A percentile compares a stretch with the other conserved stretches of the same genome.
phyloP scores from a whole-genome alignment of 768 basidiomycete species.

The Tulasnella sp. region DNA sequence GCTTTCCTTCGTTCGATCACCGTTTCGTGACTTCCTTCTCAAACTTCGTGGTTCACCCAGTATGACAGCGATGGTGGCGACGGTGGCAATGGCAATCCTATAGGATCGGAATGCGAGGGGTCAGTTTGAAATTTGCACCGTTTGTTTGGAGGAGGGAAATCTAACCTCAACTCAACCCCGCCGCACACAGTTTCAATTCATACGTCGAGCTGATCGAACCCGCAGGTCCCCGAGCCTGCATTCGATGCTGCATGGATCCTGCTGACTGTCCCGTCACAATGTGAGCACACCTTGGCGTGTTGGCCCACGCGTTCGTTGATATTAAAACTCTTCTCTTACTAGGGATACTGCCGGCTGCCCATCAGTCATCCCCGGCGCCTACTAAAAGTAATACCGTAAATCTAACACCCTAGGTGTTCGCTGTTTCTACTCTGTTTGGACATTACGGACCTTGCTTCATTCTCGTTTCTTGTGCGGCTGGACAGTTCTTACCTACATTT shows the following conservation, averaged over 20 bases:
- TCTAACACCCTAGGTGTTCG: neutral
- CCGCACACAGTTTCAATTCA: neutral
- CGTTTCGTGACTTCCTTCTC: neutral
- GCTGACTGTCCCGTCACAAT: conserved; percentile 25
- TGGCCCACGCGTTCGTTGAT: neutral
- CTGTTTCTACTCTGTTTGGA: neutral
- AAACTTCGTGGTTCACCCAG: neutral
- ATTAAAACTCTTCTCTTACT: neutral
- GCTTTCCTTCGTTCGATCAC: neutral
- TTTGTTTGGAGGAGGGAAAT: neutral
- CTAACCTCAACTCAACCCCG: neutral
- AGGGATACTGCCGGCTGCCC: conserved; percentile 25
- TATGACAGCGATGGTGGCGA: conserved; percentile 28
- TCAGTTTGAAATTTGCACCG: conserved; percentile 2
- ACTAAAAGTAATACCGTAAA: neutral
- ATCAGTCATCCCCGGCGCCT: conserved; percentile 21
- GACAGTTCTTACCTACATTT: neutral
- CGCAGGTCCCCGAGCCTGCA: conserved; percentile 16
- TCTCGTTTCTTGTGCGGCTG: neutral
- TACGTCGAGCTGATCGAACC: conserved; percentile 28
- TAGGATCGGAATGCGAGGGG: conserved; percentile 19
- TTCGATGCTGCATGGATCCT: conserved; percentile 27
- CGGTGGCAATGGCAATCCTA: conserved; percentile 3
- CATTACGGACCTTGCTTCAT: neutral
- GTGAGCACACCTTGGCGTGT: neutral